Percentiles rank a stretch among this genome's conserved stretches.
Conservation (phyloP, 2,329 filamentous ascomycete species). For the Neonectria coccinea region DNA sequence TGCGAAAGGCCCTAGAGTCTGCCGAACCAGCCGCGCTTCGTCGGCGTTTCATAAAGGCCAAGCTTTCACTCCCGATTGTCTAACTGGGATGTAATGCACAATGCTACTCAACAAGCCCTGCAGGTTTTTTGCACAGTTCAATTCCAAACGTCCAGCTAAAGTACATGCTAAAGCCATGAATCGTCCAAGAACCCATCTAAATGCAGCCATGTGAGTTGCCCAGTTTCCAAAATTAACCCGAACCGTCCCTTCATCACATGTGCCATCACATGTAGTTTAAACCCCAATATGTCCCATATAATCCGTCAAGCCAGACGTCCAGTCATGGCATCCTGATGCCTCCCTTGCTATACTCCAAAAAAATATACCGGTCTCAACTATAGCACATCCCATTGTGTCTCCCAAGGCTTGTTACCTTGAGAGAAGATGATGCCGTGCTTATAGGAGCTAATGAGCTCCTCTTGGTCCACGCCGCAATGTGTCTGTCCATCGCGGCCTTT, state of each 20-base stretch:
- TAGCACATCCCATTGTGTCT: constrained; percentile 54
- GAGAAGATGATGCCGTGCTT: constrained; percentile 65
- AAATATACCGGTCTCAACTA: constrained; percentile 32
- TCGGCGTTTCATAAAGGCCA: constrained; percentile 21
- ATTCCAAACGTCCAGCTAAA: constrained; percentile 13
- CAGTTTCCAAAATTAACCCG: neutral
- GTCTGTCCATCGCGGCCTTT: constrained; percentile 76
- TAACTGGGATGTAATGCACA: neutral
- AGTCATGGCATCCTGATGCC: neutral
- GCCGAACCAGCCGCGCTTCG: constrained; percentile 19
- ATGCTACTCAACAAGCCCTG: neutral
- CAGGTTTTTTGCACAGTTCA: neutral
- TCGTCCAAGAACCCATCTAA: constrained; percentile 19
- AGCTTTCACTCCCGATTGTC: neutral
- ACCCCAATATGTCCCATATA: neutral
- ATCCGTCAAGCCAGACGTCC: neutral
- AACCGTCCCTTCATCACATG: constrained; percentile 10
- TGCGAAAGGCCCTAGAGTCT: constrained; percentile 13
- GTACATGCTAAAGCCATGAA: constrained; percentile 13
- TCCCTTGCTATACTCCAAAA: constrained; percentile 6
- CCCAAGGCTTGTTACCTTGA: constrained; percentile 65
- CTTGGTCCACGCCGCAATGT: constrained; percentile 83
- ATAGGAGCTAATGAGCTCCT: constrained; percentile 75
- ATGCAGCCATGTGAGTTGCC: constrained; percentile 4
- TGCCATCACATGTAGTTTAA: constrained; percentile 5